Conservation (phyloP, 768 basidiomycete genomes). For the Lentinula sp. region DNA sequence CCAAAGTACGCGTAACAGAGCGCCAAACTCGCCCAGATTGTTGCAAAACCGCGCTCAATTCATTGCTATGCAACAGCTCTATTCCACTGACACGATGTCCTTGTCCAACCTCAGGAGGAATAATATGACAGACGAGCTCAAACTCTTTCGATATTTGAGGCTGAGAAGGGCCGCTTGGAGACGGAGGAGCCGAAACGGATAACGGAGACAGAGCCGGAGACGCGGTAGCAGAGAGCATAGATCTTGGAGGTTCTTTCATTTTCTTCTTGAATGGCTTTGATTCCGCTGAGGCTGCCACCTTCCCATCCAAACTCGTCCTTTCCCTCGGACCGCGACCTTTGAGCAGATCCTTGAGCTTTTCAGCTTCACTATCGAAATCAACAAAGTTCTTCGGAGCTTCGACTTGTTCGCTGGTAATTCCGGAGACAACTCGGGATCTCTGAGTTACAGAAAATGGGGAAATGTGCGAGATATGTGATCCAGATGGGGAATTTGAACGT, state of each 20-base stretch:
- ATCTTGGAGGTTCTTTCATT: conserved; percentile 32
- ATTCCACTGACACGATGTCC: conserved; percentile 40
- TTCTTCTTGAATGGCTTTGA: neutral
- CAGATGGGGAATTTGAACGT: conserved; percentile 31
- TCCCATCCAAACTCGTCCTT: conserved; percentile 8
- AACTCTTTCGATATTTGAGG: conserved; percentile 22
- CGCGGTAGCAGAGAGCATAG: conserved; percentile 39
- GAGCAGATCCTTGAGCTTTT: conserved; percentile 68
- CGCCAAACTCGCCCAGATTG: conserved; percentile 52
- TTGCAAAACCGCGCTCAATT: conserved; percentile 48
- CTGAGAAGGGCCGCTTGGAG: conserved; percentile 20
- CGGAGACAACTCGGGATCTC: conserved; percentile 64
- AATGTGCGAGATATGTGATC: conserved; percentile 28
- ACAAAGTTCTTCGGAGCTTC: conserved; percentile 77
- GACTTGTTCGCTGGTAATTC: conserved; percentile 59
- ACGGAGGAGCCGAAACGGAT: conserved; percentile 32
- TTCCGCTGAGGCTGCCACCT: neutral
- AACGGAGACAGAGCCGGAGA: conserved; percentile 35
- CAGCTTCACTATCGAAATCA: conserved; percentile 78
- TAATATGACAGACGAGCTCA: conserved; percentile 33
- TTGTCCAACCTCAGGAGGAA: conserved; percentile 38
- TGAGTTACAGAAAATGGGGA: conserved; percentile 48
- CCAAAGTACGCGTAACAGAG: neutral
- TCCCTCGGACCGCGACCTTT: conserved; percentile 46
- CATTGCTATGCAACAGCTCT: conserved; percentile 32